Conservation (phyloP, 805 yeast species). For the Hanseniaspora osmophila region DNA sequence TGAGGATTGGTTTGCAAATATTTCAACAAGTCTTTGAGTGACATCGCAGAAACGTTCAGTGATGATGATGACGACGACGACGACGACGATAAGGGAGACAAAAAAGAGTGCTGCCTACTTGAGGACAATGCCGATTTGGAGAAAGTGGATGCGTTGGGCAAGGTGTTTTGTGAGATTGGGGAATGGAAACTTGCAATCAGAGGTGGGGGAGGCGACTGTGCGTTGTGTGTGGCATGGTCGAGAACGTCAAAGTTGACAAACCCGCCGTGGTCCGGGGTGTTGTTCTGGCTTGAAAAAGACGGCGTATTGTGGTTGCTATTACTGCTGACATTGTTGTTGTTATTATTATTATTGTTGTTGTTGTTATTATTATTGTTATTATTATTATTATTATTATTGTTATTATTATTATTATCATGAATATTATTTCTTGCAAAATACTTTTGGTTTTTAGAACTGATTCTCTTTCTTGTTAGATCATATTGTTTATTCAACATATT, state of each 20-base stretch:
- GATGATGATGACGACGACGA: no score
- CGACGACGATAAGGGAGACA: no score
- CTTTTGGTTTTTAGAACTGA: constrained; percentile 6
- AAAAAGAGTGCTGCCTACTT: no score
- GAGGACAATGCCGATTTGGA: background rate
- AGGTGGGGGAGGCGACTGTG: background rate
- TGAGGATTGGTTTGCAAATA: background rate
- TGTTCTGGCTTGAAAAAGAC: background rate
- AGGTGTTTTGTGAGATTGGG: background rate
- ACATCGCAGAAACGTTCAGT: background rate
- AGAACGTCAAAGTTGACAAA: constrained; percentile 11
- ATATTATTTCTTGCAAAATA: background rate
- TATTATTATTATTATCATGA: background rate
- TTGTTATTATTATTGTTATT: no score
- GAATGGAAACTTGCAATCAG: background rate
- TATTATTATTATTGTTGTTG: no score
- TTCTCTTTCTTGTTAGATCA: constrained; percentile 19
- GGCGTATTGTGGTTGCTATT: background rate
- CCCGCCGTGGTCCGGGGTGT: constrained; percentile 13
- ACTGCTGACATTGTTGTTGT: no score
- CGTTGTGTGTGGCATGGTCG: background rate
- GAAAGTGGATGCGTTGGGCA: background rate
- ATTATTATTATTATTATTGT: no score
- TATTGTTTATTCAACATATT: constrained; percentile 21
- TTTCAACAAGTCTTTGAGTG: background rate